Conservation (phyloP, 1,284 basidiomycete genomes). For the Irpex lacteus region DNA sequence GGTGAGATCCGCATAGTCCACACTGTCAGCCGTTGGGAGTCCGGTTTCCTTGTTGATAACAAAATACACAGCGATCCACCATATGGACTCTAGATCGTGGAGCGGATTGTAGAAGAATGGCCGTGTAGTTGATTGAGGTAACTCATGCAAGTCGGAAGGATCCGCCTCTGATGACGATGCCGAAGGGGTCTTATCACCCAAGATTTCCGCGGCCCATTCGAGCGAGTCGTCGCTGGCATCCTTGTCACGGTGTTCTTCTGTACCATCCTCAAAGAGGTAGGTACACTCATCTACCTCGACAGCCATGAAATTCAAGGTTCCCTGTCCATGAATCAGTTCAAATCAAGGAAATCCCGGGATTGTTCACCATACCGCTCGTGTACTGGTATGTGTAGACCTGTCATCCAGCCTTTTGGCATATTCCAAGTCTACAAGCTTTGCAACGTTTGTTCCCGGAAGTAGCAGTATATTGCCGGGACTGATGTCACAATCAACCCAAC, state of each 20-base stretch:
- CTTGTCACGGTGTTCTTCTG: not conserved
- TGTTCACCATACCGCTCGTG: not conserved
- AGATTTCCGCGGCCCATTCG: not conserved
- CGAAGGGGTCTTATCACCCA: not conserved
- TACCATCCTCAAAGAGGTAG: not conserved
- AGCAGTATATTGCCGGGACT: slow-evolving; percentile 14
- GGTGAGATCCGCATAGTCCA: not conserved
- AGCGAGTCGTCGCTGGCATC: not conserved
- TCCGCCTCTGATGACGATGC: not conserved
- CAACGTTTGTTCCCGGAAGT: not conserved
- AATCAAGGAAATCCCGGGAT: too few species aligned
- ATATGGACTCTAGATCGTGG: not conserved
- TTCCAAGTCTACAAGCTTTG: slow-evolving; percentile 7
- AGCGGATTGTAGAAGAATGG: not conserved
- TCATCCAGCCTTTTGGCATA: slow-evolving; percentile 3
- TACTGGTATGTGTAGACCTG: not conserved
- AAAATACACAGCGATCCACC: not conserved
- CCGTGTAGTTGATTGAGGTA: not conserved
- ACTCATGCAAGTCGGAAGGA: not conserved
- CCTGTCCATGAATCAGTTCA: not conserved
- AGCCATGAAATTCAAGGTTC: slow-evolving; percentile 6
- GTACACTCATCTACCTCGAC: not conserved
- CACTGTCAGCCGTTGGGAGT: not conserved
- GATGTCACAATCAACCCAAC: slow-evolving; percentile 14
- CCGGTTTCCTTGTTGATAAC: not conserved